Conservation (phyloP, 2,329 filamentous ascomycete species). For the Talaromyces amestolkiae region DNA sequence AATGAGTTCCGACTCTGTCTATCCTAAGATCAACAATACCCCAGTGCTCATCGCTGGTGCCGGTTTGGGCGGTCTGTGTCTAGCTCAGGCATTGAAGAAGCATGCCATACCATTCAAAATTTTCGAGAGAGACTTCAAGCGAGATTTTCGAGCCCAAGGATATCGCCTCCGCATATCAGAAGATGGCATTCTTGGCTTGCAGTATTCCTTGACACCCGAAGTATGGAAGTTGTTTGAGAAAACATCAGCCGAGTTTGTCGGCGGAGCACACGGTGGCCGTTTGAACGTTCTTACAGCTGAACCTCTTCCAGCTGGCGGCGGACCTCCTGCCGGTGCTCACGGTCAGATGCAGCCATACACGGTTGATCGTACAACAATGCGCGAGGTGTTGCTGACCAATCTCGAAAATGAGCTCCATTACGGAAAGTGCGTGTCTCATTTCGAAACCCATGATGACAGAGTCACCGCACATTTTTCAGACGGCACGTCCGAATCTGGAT, state of each 20-base stretch:
- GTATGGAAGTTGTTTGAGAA: conserved; percentile 24
- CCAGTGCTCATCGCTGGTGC: conserved; percentile 37
- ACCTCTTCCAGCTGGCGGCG: conserved; percentile 9
- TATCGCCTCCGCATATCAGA: conserved; percentile 36
- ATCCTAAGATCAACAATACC: neutral
- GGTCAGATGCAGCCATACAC: conserved; percentile 26
- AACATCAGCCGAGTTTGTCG: conserved; percentile 22
- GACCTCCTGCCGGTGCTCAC: conserved; percentile 19
- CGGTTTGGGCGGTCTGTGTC: conserved; percentile 36
- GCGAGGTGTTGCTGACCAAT: conserved; percentile 32
- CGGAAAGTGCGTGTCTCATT: conserved; percentile 30
- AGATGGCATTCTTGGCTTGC: conserved; percentile 25
- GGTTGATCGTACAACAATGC: conserved; percentile 36
- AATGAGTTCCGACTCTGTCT: neutral
- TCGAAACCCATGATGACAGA: conserved; percentile 22
- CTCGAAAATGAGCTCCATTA: conserved; percentile 33
- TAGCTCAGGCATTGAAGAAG: conserved; percentile 38
- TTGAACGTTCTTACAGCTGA: conserved; percentile 21
- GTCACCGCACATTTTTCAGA: conserved; percentile 35
- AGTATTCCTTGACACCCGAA: conserved; percentile 19
- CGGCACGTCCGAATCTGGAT: conserved; percentile 31
- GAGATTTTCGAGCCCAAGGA: conserved; percentile 36
- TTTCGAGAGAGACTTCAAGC: conserved; percentile 36
- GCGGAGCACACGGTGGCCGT: conserved; percentile 7
- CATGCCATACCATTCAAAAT: conserved; percentile 36